Evolutionary conservation across 192 early-diverging fungal species (phyloP).

Genomic region (Coemansia aciculifera): DNA sequence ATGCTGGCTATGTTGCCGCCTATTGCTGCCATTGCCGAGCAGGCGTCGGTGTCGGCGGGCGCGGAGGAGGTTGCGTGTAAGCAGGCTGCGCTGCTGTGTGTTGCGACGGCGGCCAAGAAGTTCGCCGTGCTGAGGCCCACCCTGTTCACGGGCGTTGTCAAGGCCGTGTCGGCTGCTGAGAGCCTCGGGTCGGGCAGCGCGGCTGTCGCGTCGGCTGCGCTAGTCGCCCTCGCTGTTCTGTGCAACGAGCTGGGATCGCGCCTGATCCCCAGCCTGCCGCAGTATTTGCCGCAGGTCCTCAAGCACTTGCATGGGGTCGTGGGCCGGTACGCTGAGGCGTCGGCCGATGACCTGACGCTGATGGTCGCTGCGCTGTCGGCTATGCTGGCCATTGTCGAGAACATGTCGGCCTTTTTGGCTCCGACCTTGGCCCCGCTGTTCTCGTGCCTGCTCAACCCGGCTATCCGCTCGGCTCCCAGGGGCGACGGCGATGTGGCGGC

Average conservation of each 20-base stretch:
- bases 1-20: slow-evolving; percentile 39
- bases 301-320: slow-evolving; percentile 51
- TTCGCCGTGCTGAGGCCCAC: slow-evolving; percentile 65
- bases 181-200: slow-evolving; percentile 39
- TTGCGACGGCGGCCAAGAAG: slow-evolving; percentile 69
- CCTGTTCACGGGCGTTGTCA: slow-evolving; percentile 63
- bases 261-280: slow-evolving; percentile 75
- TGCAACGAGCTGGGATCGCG: slow-evolving; percentile 74
- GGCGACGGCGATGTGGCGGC: neutral
- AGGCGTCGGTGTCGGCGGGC: neutral
- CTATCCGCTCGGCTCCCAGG: slow-evolving; percentile 8
- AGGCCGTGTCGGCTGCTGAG: slow-evolving; percentile 52
- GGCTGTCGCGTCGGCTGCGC: slow-evolving; percentile 49
- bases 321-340: slow-evolving; percentile 12
- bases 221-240: slow-evolving; percentile 49
- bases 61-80: slow-evolving; percentile 56
- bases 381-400: slow-evolving; percentile 49
- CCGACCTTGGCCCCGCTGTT: slow-evolving; percentile 50
- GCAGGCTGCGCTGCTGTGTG: slow-evolving; percentile 77
- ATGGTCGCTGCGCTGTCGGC: slow-evolving; percentile 40
- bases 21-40: slow-evolving; percentile 18
- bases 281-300: slow-evolving; percentile 79
- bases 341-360: slow-evolving; percentile 51
- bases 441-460: slow-evolving; percentile 27
- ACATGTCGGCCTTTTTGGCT: slow-evolving; percentile 53